These are phyloP conservation scores for Kandelia obovata DNA, from an alignment of 345 rosid species.

Conservation along the genomic window DNA sequence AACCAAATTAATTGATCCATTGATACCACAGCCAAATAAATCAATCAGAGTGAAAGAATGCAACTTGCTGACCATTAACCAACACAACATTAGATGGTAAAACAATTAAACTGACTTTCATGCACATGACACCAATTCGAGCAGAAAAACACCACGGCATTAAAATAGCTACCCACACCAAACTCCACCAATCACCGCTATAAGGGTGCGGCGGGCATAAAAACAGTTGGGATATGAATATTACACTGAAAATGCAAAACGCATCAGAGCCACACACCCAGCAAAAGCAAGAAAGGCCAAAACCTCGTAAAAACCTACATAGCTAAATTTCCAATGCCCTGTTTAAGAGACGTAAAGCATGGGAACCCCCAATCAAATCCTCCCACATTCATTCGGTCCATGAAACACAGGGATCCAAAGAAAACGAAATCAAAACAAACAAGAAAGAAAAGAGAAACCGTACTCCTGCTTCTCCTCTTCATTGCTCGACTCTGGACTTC, in stretches of 20 bases:
- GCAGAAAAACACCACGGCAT: slow-evolving; percentile 1
- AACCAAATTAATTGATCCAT: neutral
- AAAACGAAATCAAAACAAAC: neutral
- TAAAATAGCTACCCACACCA: slow-evolving; percentile 6
- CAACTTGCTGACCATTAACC: neutral
- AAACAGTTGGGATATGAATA: neutral
- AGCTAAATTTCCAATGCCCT: neutral
- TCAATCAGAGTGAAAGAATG: neutral
- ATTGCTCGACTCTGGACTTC: slow-evolving; percentile 38
- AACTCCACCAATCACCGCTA: neutral
- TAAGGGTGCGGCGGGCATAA: neutral
- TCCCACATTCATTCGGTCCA: slow-evolving; percentile 12
- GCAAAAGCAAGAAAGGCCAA: neutral
- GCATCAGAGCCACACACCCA: neutral
- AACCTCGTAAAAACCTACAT: slow-evolving; percentile 2
- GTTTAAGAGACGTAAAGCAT: neutral
- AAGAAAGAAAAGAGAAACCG: slow-evolving; percentile 9
- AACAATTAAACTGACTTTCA: slow-evolving; percentile 12
- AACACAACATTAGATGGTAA: neutral
- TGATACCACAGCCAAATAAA: neutral
- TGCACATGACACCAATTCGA: slow-evolving; percentile 12
- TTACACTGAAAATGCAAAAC: neutral
- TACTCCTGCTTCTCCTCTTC: slow-evolving; percentile 36
- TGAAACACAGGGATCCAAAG: slow-evolving; percentile 13
- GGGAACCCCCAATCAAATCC: slow-evolving; percentile 19